Evolutionary conservation across 140 eudicot species (phyloP).

Genomic region (Oenanthe javanica): DNA sequence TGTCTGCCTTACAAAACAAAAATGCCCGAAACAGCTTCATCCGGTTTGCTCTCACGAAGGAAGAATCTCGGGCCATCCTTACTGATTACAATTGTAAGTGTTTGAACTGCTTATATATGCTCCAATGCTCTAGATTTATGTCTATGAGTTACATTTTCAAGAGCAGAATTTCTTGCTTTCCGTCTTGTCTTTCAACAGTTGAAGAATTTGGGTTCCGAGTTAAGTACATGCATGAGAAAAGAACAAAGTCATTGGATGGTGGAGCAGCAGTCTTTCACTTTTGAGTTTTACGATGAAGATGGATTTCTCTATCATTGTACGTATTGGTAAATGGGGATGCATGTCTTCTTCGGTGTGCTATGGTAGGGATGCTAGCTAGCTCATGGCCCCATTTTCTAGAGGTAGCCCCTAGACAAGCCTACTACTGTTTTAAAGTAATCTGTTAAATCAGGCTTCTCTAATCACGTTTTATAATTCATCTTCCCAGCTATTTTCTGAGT

Average conservation of each 20-base stretch:
- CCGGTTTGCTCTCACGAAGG: conserved; percentile 10
- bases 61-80: conserved; percentile 5
- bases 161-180: conserved; percentile 13
- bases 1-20: conserved; percentile 10
- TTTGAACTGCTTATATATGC: background rate
- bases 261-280: conserved; percentile 30
- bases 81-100: background rate
- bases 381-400: background rate
- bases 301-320: conserved; percentile 31
- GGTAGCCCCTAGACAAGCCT: background rate
- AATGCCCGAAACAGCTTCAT: conserved; percentile 17
- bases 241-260: conserved; percentile 26
- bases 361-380: conserved; percentile 28
- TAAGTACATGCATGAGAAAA: conserved; percentile 19
- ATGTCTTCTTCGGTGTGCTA: conserved; percentile 16
- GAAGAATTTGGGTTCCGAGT: conserved; percentile 4
- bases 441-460: background rate
- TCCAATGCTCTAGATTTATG: conserved; percentile 14
- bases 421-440: background rate
- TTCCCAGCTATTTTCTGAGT: background rate
- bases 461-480: too few species aligned
- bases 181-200: conserved; percentile 27
- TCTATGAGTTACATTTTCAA: background rate
- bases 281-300: conserved; percentile 42
- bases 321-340: background rate